Evolutionary conservation across 1,284 basidiomycete genomes (phyloP).

Genomic region (Moesziomyces sp.): DNA sequence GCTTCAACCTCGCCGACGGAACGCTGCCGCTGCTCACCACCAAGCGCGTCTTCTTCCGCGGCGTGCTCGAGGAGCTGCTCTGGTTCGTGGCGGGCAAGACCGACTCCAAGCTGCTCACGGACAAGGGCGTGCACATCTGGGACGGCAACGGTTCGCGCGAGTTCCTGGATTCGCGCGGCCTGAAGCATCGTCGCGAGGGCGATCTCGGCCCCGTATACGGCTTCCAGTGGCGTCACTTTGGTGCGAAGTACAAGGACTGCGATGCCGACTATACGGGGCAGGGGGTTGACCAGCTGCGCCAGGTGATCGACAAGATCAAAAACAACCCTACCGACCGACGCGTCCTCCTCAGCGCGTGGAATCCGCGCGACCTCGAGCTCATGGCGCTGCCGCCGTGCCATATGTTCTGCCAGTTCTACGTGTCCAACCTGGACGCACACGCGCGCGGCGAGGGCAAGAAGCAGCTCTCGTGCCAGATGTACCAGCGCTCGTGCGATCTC

Average conservation of each 20-base stretch:
- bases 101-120: slow-evolving; percentile 80
- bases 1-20: slow-evolving; percentile 54
- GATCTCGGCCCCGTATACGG: slow-evolving; percentile 97
- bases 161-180: slow-evolving; percentile 85
- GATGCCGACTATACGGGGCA: slow-evolving; percentile 82
- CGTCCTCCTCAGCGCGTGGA: slow-evolving; percentile 98
- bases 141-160: slow-evolving; percentile 92
- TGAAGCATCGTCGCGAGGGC: slow-evolving; percentile 85
- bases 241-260: slow-evolving; percentile 85
- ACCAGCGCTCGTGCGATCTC: slow-evolving; percentile 95
- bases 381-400: slow-evolving; percentile 99
- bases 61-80: slow-evolving; percentile 91
- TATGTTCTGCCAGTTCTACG: slow-evolving; percentile 98
- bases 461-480: slow-evolving; percentile 89
- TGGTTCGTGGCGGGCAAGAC: slow-evolving; percentile 93
- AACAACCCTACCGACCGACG: slow-evolving; percentile 92
- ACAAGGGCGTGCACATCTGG: slow-evolving; percentile 95
- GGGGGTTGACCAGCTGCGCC: slow-evolving; percentile 90
- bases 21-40: slow-evolving; percentile 89
- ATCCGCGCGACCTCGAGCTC: slow-evolving; percentile 87
- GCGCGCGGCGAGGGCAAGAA: slow-evolving; percentile 52
- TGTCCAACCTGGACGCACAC: slow-evolving; percentile 71
- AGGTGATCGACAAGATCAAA: slow-evolving; percentile 91
- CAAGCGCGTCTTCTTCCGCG: slow-evolving; percentile 90
- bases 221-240: slow-evolving; percentile 99